Base-by-base conservation (phyloP, 2,329 filamentous ascomycete genomes). In the Monosporascus sp. region DNA sequence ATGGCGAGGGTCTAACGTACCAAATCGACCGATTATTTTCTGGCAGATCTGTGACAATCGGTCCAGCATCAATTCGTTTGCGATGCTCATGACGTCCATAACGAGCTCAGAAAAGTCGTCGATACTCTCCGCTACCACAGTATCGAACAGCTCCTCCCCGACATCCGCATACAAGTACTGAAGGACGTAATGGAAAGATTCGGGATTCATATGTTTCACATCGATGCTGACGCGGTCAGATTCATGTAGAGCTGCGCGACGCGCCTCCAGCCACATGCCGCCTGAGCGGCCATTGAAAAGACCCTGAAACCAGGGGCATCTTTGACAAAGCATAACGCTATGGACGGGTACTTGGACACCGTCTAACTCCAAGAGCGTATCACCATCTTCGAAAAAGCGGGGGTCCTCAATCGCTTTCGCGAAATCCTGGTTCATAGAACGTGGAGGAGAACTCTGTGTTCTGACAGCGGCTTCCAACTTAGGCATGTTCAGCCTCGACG, bases 51-150 rank as follows among this genome's bases (percentile, higher is more conserved):
- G 89, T 5, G 90, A 91, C 5, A 99, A 74, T 7, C 92, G 82
- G 67, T 97, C 91, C 47, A 99, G 80, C 92, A 99, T 97, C 53
- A 99, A 75, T 70, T 99, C 93, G 66, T 99, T 94, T 14, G 92
- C 91, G 50, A 90, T 87, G 52, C 85, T 85, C 80, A 97, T 87
- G 45, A 97, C 89, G 62, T 96, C 91, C 72, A 97, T 81, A 8
- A 97, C 80, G n/a, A 94, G 76, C 62, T 97, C 91, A 5, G 92
- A 84, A 58, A 96, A 91, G 46, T 91, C 87, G 60, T 97, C 91
- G 6, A 96, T 72, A 55, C 86, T 85, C 17, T 82, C 74, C 37
- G 82, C 80, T 17, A 87, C 80, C 5, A 94, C 80, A 35, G 87
- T 78, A 59, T 96, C 84, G 63, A 99, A 97, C 1, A 97, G 74